Evolutionary conservation across 2,329 filamentous ascomycete genomes (phyloP).

Genomic region (Neofusicoccum sp.): DNA sequence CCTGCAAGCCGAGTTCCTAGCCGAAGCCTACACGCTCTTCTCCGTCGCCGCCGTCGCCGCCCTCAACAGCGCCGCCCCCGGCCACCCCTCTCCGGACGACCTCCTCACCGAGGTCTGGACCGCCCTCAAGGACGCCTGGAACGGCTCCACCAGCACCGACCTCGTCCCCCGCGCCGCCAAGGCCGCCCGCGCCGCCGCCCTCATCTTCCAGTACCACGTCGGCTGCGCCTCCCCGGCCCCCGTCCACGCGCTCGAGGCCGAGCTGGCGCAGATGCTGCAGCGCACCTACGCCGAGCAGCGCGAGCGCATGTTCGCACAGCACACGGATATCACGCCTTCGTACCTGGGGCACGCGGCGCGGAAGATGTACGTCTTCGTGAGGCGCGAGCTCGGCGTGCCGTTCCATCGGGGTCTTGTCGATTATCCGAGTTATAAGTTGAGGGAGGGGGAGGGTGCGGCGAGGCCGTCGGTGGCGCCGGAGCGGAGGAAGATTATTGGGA

Average conservation of each 20-base stretch:
- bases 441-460: neutral
- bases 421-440: slow-evolving; percentile 19
- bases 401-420: slow-evolving; percentile 26
- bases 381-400: slow-evolving; percentile 33
- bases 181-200: neutral
- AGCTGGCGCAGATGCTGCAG: neutral
- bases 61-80: neutral
- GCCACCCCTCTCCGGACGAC: neutral
- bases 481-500: slow-evolving; percentile 21
- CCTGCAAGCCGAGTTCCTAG: slow-evolving; percentile 3
- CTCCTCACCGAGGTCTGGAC: neutral
- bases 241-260: neutral
- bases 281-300: neutral
- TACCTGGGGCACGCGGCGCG: slow-evolving; percentile 34
- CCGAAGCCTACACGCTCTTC: neutral
- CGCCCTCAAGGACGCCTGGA: slow-evolving; percentile 4
- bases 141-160: neutral
- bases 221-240: neutral
- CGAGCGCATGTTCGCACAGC: slow-evolving; percentile 15
- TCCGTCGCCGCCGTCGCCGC: neutral
- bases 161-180: neutral
- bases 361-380: slow-evolving; percentile 37
- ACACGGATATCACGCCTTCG: slow-evolving; percentile 14
- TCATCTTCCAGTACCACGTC: neutral
- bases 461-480: neutral